A percentile compares a stretch with the other conserved stretches of the same genome.
Conservation (phyloP, 805 yeast genomes). For the Wickerhamomyces tratensis region DNA sequence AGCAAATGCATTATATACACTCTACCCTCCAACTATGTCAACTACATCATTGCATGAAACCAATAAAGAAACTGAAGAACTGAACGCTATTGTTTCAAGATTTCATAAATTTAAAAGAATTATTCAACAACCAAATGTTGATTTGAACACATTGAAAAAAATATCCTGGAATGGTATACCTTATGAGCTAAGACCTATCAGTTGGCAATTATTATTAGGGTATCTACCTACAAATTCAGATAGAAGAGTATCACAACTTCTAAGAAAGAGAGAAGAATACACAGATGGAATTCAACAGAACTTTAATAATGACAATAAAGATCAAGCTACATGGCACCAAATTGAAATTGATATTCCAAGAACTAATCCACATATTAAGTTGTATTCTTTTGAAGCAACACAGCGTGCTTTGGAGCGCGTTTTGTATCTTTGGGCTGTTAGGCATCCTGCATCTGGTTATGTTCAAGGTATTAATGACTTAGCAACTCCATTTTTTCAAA, state of each 20-base stretch:
- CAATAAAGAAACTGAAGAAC: slow-evolving; percentile 37
- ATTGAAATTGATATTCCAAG: slow-evolving; percentile 91
- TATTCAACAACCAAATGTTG: slow-evolving; percentile 42
- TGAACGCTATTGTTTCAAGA: slow-evolving; percentile 51
- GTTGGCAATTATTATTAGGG: slow-evolving; percentile 88
- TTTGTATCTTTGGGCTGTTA: slow-evolving; percentile 85
- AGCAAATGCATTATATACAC: slow-evolving; percentile 25
- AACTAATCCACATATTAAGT: slow-evolving; percentile 76
- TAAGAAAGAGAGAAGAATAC: slow-evolving; percentile 81
- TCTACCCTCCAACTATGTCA: slow-evolving; percentile 32
- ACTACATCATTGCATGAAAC: slow-evolving; percentile 27
- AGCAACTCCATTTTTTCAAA: slow-evolving; percentile 87
- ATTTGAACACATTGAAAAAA: slow-evolving; percentile 60
- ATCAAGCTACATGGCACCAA: slow-evolving; percentile 87
- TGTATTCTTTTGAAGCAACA: slow-evolving; percentile 60
- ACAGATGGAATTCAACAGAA: slow-evolving; percentile 62
- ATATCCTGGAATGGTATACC: slow-evolving; percentile 96
- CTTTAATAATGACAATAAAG: slow-evolving; percentile 46
- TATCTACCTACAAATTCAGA: slow-evolving; percentile 81
- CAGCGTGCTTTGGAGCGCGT: slow-evolving; percentile 76
- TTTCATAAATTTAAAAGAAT: slow-evolving; percentile 60
- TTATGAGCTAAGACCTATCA: slow-evolving; percentile 60
- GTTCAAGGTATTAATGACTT: slow-evolving; percentile 96
- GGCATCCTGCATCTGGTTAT: slow-evolving; percentile 97
- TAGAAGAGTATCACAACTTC: slow-evolving; percentile 59